These are phyloP conservation scores for Paxillus ammoniavirescens DNA, from an alignment of 768 basidiomycete species.

Conservation along the genomic window DNA sequence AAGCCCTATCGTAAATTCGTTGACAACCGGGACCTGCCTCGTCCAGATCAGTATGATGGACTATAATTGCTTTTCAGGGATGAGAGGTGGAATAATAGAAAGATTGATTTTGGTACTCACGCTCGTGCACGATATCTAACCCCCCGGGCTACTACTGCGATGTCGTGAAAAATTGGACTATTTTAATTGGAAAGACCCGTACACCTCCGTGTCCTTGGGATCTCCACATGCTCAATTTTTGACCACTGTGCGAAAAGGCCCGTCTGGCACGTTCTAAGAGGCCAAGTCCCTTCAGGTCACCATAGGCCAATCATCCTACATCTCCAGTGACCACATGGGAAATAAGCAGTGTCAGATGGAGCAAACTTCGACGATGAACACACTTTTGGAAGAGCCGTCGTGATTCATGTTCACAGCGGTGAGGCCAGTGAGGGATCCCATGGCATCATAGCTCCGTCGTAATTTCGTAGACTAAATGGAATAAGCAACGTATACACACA, in stretches of 20 bases:
- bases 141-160: not conserved
- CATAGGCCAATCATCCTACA: not conserved
- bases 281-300: no score
- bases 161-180: not conserved
- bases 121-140: not conserved
- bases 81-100: not conserved
- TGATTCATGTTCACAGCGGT: not conserved
- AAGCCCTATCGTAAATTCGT: conserved; percentile 16
- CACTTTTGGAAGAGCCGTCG: not conserved
- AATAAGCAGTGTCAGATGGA: not conserved
- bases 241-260: not conserved
- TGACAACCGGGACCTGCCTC: conserved; percentile 28
- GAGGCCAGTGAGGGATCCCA: not conserved
- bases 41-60: conserved; percentile 31
- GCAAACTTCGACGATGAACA: not conserved
- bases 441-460: not conserved
- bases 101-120: no score
- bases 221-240: not conserved
- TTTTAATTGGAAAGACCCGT: no score
- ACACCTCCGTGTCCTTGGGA: no score
- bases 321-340: not conserved
- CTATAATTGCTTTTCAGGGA: conserved; percentile 13
- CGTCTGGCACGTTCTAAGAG: not conserved
- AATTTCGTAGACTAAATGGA: not conserved
- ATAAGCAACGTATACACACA: not conserved